Evolutionary conservation across 1,284 basidiomycete genomes (phyloP).

Genomic region (Exsudoporus floridanus): DNA sequence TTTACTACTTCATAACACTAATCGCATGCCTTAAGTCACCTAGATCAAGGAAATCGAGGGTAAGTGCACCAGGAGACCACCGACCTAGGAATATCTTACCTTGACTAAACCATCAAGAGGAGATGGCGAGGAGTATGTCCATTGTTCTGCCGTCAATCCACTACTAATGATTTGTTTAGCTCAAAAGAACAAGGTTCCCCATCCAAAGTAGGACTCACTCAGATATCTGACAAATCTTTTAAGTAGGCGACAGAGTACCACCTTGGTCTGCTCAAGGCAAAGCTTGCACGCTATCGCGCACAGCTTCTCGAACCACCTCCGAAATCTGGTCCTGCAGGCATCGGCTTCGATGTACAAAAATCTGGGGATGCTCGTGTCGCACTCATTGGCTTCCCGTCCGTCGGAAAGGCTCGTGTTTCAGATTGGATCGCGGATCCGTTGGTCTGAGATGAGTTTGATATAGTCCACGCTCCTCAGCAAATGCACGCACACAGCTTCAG

Average conservation of each 20-base stretch:
- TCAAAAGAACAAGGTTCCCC: slow-evolving; percentile 82
- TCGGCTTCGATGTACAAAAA: slow-evolving; percentile 93
- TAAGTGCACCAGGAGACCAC: slow-evolving; percentile 34
- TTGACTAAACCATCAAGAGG: slow-evolving; percentile 54
- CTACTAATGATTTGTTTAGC: slow-evolving; percentile 45
- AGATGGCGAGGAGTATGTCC: slow-evolving; percentile 78
- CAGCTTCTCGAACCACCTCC: slow-evolving; percentile 84
- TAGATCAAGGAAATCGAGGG: slow-evolving; percentile 94
- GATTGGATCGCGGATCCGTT: neutral
- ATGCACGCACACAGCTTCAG: slow-evolving; percentile 87
- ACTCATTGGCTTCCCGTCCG: slow-evolving; percentile 92
- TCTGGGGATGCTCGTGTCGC: slow-evolving; percentile 92
- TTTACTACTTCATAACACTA: neutral
- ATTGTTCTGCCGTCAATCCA: slow-evolving; percentile 2
- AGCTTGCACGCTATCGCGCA: slow-evolving; percentile 87
- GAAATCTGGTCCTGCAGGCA: slow-evolving; percentile 79
- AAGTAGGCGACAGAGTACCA: slow-evolving; percentile 89
- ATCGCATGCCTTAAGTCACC: neutral
- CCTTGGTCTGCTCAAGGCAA: slow-evolving; percentile 85
- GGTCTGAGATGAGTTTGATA: slow-evolving; percentile 10
- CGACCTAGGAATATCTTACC: slow-evolving; percentile 9
- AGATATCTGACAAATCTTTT: slow-evolving; percentile 20
- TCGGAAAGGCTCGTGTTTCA: slow-evolving; percentile 68
- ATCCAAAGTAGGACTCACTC: neutral
- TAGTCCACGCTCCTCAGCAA: slow-evolving; percentile 91